Evolutionary conservation across 352 stramenopile species (phyloP), one percentile per base, ranked within the genome.

Genomic region (Pythium periplocum): DNA sequence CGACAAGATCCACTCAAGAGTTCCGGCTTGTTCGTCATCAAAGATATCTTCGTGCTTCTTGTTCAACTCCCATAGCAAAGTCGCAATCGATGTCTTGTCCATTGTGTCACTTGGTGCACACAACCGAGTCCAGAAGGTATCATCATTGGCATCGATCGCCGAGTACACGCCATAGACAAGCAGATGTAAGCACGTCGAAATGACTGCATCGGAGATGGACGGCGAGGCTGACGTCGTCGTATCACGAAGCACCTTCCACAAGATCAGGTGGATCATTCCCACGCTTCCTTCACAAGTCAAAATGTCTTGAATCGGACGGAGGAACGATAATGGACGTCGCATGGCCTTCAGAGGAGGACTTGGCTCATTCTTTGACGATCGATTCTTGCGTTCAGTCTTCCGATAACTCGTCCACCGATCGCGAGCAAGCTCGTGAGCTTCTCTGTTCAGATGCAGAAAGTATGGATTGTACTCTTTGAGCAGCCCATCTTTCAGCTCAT

Each of bases 401-500:
- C 83, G 75, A 54, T 86, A 82, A 10, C 59, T 87, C 6, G 83
- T 90, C 78, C 83, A 94, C 45, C 77, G 80, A 70, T 93, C 85
- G 34, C 85, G 83, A 3, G 85, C 85, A 35, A 85, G 52, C 45
- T 95, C 85, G 48, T 95, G 85, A 7, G 78, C 61, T 65, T 95
- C 85, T 26, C 85, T 78, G 43, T 91, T 95, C 9, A 95, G 53
- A 48, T 95, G 85, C 54, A 93, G 53, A 52, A 89, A 93, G 38
- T 95, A 95, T 10, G 85, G 85, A 44, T 95, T 93, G 65, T 93
- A 95, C 33, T 68, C 63, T n/a, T 87, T 79, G 9, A 95, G 62
- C 32, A 85, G 53, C 1, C 75, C 77, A 4, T 84, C 65, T 36
- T 93, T 89, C 32, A 95, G 68, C 48, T 86, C 77, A 40, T 95